These are phyloP conservation scores for Thraustochytrium sp. DNA, from an alignment of 352 stramenopile species.

Conservation along the genomic window DNA sequence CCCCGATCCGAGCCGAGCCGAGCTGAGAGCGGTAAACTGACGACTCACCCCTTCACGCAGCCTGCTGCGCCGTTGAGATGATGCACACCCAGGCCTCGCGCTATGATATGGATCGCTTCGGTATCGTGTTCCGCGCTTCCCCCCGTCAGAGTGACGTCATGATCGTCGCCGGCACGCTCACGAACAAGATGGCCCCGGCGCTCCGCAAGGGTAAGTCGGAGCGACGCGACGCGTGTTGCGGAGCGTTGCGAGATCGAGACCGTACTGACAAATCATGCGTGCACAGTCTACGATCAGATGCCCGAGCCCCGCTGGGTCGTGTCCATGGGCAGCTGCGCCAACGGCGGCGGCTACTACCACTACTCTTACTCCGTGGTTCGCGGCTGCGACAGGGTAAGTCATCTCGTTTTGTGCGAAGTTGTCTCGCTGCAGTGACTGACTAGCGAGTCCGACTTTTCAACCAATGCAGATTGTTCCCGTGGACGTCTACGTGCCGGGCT, in stretches of 20 bases:
- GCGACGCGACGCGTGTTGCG: not conserved
- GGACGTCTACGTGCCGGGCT: slow-evolving; percentile 99
- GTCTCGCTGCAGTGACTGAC: not conserved
- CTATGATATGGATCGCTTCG: slow-evolving; percentile 97
- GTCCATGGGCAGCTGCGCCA: slow-evolving; percentile 97
- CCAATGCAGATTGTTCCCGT: slow-evolving; percentile 76
- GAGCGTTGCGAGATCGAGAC: not conserved
- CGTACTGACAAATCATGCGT: slow-evolving; percentile 34
- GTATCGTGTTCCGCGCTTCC: slow-evolving; percentile 93
- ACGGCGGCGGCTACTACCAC: slow-evolving; percentile 90
- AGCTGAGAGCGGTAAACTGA: no score
- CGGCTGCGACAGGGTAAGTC: slow-evolving; percentile 74
- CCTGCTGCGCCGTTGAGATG: slow-evolving; percentile 99
- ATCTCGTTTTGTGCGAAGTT: not conserved
- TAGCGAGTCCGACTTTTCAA: not conserved
- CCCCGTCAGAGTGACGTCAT: slow-evolving; percentile 95
- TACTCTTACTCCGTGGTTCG: slow-evolving; percentile 97
- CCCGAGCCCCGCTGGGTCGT: slow-evolving; percentile 96
- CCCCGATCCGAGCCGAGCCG: no score
- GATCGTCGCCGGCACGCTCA: slow-evolving; percentile 98
- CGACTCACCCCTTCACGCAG: slow-evolving; percentile 47
- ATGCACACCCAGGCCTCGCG: slow-evolving; percentile 76
- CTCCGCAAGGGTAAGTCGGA: slow-evolving; percentile 66
- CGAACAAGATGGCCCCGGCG: slow-evolving; percentile 99
- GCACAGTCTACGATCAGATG: slow-evolving; percentile 95